Conservation (phyloP, 1,284 basidiomycete species). For the Thelephora terrestris region DNA sequence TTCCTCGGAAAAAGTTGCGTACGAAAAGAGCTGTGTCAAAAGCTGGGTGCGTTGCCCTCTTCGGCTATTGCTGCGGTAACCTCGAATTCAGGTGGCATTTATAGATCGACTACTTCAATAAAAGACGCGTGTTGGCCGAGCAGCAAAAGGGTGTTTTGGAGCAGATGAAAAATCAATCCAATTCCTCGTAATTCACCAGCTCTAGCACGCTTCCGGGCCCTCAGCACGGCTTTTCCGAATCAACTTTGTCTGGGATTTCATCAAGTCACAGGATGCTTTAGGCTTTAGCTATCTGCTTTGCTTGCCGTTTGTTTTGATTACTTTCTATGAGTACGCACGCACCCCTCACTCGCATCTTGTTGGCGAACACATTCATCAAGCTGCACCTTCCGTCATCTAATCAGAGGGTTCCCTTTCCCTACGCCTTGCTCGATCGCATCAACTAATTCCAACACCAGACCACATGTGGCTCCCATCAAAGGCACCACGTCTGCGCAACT, state of each 20-base stretch:
- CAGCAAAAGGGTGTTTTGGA: conserved; percentile 59
- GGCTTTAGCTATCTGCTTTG: neutral
- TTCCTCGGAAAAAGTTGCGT: conserved; percentile 36
- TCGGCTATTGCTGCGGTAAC: neutral
- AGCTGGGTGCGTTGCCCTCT: conserved; percentile 59
- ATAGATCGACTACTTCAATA: conserved; percentile 80
- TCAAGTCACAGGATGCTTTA: neutral
- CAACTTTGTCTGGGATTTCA: neutral
- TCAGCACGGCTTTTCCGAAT: neutral
- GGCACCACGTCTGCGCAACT: no score
- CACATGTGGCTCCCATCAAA: no score
- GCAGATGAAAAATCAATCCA: conserved; percentile 41
- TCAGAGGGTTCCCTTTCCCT: no score
- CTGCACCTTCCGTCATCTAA: no score
- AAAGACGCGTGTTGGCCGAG: conserved; percentile 63
- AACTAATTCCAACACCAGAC: no score
- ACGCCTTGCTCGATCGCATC: no score
- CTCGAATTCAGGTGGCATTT: neutral
- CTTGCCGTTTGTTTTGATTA: neutral
- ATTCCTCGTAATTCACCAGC: conserved; percentile 8
- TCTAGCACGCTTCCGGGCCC: neutral
- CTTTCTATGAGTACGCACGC: no score
- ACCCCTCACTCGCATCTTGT: no score
- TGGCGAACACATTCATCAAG: no score
- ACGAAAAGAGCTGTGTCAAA: conserved; percentile 62